Percentiles rank a stretch among this genome's conserved stretches.
Conservation (phyloP, 163 green algal species). For the Trebouxia gelatinosa region DNA sequence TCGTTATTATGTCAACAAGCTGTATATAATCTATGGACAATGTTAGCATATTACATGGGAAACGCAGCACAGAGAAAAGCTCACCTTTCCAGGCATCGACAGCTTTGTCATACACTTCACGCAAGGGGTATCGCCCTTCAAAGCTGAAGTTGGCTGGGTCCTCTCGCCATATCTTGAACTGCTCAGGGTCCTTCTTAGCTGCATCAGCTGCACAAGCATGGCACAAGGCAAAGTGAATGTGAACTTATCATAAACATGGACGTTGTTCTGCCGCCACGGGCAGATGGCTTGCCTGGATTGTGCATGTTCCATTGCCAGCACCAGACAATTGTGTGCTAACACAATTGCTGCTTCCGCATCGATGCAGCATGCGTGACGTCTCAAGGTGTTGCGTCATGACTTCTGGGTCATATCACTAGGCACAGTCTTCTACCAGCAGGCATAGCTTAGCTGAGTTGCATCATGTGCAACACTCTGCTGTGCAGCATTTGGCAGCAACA, state of each 20-base stretch:
- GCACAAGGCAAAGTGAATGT: neutral
- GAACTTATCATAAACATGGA: neutral
- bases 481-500: neutral
- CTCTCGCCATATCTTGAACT: slow-evolving; percentile 55
- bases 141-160: slow-evolving; percentile 57
- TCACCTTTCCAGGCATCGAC: slow-evolving; percentile 44
- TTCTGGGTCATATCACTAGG: neutral
- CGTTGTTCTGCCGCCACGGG: neutral
- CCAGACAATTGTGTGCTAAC: no score
- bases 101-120: slow-evolving; percentile 53
- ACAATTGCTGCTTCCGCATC: neutral
- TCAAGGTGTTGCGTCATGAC: neutral
- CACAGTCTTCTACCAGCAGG: neutral
- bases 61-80: no score
- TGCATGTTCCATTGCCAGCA: no score
- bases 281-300: no score
- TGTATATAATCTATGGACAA: no score
- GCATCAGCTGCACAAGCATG: slow-evolving; percentile 32
- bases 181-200: slow-evolving; percentile 33
- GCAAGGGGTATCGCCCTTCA: slow-evolving; percentile 56
- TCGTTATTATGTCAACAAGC: no score
- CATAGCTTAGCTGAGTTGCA: no score
- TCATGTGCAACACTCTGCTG: neutral
- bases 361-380: neutral
- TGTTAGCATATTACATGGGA: no score